Conservation (phyloP, 768 basidiomycete species). For the Hypholoma sublateritium region DNA sequence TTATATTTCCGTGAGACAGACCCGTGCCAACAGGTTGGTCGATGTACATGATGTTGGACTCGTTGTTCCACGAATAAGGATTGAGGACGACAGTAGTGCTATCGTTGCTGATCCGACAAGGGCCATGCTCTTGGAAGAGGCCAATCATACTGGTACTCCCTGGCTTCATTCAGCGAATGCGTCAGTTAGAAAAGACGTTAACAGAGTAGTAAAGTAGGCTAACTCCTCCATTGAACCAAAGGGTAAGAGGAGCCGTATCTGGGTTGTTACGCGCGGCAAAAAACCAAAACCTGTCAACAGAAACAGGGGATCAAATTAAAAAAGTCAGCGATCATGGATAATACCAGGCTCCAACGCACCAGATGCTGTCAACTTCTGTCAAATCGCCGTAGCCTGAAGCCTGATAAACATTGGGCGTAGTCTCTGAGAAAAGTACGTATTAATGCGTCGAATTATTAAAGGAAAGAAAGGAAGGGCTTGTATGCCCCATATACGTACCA, state of each 20-base stretch:
- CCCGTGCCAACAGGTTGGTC: constrained; percentile 66
- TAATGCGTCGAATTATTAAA: not conserved
- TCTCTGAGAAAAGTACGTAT: constrained; percentile 35
- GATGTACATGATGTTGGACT: constrained; percentile 56
- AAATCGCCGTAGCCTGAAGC: constrained; percentile 68
- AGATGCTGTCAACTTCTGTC: constrained; percentile 53
- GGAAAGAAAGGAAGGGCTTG: not conserved
- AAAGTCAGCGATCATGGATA: too few relatives aligned
- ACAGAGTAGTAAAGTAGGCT: constrained; percentile 16
- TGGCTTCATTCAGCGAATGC: constrained; percentile 32
- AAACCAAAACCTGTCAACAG: constrained; percentile 61
- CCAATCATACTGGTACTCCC: constrained; percentile 61
- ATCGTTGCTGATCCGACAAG: constrained; percentile 69
- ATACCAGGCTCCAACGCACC: constrained; percentile 28
- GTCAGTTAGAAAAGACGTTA: not conserved
- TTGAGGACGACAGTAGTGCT: constrained; percentile 47
- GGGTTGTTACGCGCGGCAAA: constrained; percentile 62
- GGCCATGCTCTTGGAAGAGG: constrained; percentile 74
- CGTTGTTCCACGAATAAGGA: constrained; percentile 59
- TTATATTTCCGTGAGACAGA: constrained; percentile 53
- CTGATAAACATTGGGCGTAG: constrained; percentile 57
- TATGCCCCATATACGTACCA: constrained; percentile 28
- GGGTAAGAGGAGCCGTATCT: constrained; percentile 55
- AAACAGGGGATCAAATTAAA: not conserved
- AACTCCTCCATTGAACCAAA: constrained; percentile 70